A percentile compares a stretch with the other conserved stretches of the same genome.
Evolutionary conservation across 805 yeast genomes (phyloP).

Genomic region (Candida caryicola): DNA sequence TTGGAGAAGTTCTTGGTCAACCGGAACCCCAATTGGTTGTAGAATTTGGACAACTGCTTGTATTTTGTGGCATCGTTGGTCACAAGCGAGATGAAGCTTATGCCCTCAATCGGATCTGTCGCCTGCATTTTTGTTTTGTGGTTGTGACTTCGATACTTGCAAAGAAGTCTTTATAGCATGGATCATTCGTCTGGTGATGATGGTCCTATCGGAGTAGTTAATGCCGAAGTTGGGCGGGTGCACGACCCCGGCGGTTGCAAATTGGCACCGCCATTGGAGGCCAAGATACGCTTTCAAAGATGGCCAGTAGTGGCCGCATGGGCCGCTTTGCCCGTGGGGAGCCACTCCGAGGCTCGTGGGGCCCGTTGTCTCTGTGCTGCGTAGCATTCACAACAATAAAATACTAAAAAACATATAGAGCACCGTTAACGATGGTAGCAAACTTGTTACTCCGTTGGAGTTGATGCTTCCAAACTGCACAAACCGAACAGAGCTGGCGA

Average conservation of each 20-base stretch:
- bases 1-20: slow-evolving; percentile 60
- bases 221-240: slow-evolving; percentile 5
- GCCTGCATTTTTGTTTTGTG: slow-evolving; percentile 3
- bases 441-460: not conserved
- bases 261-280: too few species aligned
- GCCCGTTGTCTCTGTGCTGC: too few species aligned
- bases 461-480: not conserved
- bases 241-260: slow-evolving; percentile 2
- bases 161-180: too few species aligned
- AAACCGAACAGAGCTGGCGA: too few species aligned
- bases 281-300: too few species aligned
- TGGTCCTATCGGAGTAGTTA: slow-evolving; percentile 8
- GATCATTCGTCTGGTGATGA: too few species aligned
- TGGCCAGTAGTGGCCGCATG: too few species aligned
- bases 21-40: slow-evolving; percentile 58
- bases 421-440: not conserved
- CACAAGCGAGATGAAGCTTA: slow-evolving; percentile 53
- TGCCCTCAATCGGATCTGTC: slow-evolving; percentile 7
- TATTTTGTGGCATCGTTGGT: slow-evolving; percentile 50
- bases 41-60: slow-evolving; percentile 51
- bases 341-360: too few species aligned
- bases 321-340: too few species aligned
- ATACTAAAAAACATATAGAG: not conserved
- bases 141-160: not conserved
- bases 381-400: too few species aligned